These are phyloP conservation scores for Mycena crocata DNA, from an alignment of 768 basidiomycete species.

Conservation along the genomic window DNA sequence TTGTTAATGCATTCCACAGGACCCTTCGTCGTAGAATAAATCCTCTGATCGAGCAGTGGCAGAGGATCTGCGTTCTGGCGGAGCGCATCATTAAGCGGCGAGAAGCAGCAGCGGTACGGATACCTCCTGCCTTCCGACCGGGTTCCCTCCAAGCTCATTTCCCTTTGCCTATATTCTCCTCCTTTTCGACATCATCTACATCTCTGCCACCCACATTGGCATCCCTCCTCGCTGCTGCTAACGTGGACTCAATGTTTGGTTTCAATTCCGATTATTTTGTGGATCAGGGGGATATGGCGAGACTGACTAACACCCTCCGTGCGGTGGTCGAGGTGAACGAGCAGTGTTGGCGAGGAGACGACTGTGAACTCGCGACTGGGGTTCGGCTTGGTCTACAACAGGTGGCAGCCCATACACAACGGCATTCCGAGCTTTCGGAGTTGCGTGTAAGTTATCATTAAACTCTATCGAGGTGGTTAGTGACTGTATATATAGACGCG, in stretches of 20 bases:
- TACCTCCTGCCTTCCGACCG: slow-evolving; percentile 70
- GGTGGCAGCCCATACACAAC: slow-evolving; percentile 75
- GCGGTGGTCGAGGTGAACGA: slow-evolving; percentile 83
- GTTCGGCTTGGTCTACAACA: slow-evolving; percentile 77
- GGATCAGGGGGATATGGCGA: slow-evolving; percentile 82
- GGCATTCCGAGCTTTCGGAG: slow-evolving; percentile 80
- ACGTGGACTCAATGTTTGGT: slow-evolving; percentile 42
- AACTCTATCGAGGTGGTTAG: not conserved
- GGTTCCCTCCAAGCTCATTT: slow-evolving; percentile 78
- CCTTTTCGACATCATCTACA: slow-evolving; percentile 48
- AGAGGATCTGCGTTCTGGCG: slow-evolving; percentile 85
- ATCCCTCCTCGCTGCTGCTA: slow-evolving; percentile 29
- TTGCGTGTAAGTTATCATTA: slow-evolving; percentile 63
- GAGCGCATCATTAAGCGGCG: slow-evolving; percentile 92
- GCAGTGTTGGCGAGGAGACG: slow-evolving; percentile 86
- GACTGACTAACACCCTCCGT: slow-evolving; percentile 85
- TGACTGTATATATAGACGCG: slow-evolving; percentile 61
- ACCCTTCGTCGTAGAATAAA: slow-evolving; percentile 81
- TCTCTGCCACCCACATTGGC: slow-evolving; percentile 42
- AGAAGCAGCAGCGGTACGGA: slow-evolving; percentile 92
- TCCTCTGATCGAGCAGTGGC: slow-evolving; percentile 90
- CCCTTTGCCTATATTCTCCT: slow-evolving; percentile 64
- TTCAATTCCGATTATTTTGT: slow-evolving; percentile 35
- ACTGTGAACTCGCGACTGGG: slow-evolving; percentile 83
- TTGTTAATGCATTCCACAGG: slow-evolving; percentile 51